Evolutionary conservation across 352 stramenopile genomes (phyloP), one percentile per base, ranked within the genome.

Genomic region (Globisporangium megalacanthum): DNA sequence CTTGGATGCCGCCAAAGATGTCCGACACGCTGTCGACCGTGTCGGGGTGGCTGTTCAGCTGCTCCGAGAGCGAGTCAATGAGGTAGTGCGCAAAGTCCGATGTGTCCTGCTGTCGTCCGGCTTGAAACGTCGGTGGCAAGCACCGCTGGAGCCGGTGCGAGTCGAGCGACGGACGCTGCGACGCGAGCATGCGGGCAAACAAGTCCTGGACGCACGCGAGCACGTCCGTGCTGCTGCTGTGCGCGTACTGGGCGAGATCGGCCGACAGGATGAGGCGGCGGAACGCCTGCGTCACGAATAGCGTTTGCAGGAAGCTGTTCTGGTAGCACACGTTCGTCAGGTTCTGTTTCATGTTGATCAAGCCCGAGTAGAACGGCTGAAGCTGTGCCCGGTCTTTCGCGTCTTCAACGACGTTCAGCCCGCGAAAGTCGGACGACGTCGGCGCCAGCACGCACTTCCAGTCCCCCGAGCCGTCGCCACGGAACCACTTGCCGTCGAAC

Each of bases 301-400:
- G 62, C 15, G 84, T 84, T 65, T 96, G 87, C 15, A 96, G 51
- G 45, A 95, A 94, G 51, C 82, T 94, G 73, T 96, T 96, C 64
- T 96, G 87, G 65, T 95, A 96, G 66, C 87, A 96, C 0, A 96
- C 84, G 45, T 96, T 96, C 6, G 84, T 94, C 48, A 96, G 65
- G 57, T 90, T 91, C 53, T 93, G 77, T 68, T 93, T 87, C 86
- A 94, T 95, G 64, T 96, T 96, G 46, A 95, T 74, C 50, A 96
- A 73, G 4, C 87, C 87, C 9, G 77, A 75, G 56, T 94, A 93
- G 52, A 84, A 94, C 17, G 84, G 86, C 52, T 88, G 80, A 14
- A 79, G 49, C 15, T 71, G 60, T 29, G 58, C 67, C 9, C 58
- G 51, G 11, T 79, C 70, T 36, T 80, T 81, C 5, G 56, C 60